These are phyloP conservation scores for Clonostachys sp. DNA, from an alignment of 2,329 filamentous ascomycete genomes.

Conservation along the genomic window DNA sequence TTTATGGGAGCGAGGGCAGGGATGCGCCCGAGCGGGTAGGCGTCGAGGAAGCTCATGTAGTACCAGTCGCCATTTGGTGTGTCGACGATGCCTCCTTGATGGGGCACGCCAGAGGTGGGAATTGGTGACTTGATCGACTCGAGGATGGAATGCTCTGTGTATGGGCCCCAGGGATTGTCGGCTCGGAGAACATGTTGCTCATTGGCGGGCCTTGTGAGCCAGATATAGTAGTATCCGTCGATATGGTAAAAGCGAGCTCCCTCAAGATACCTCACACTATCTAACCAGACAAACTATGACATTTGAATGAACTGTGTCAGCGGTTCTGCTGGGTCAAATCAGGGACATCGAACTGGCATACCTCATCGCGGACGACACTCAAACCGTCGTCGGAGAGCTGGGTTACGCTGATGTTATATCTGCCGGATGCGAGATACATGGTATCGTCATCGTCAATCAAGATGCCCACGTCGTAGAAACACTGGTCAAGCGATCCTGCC, in stretches of 20 bases:
- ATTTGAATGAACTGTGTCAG: slow-evolving; percentile 1
- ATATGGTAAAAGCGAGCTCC: slow-evolving; percentile 51
- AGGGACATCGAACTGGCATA: slow-evolving; percentile 21
- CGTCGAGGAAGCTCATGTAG: slow-evolving; percentile 49
- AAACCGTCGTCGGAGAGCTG: slow-evolving; percentile 43
- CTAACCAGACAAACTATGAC: slow-evolving; percentile 2
- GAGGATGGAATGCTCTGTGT: slow-evolving; percentile 34
- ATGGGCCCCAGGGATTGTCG: slow-evolving; percentile 41
- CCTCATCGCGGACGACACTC: slow-evolving; percentile 31
- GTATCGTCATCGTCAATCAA: slow-evolving; percentile 50
- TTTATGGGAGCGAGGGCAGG: slow-evolving; percentile 48
- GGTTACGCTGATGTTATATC: slow-evolving; percentile 40
- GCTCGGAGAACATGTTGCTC: slow-evolving; percentile 43
- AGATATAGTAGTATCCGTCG: slow-evolving; percentile 49
- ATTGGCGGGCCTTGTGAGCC: slow-evolving; percentile 36
- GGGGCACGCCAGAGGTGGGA: slow-evolving; percentile 33
- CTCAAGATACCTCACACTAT: slow-evolving; percentile 28
- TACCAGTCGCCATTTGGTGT: slow-evolving; percentile 49
- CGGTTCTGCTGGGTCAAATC: slow-evolving; percentile 21
- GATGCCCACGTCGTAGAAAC: slow-evolving; percentile 53
- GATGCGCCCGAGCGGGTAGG: slow-evolving; percentile 48
- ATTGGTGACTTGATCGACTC: slow-evolving; percentile 33
- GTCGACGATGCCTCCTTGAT: slow-evolving; percentile 50
- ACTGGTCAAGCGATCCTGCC: slow-evolving; percentile 35
- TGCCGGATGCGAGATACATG: slow-evolving; percentile 53